phyloP scores from a whole-genome alignment of 352 stramenopile species.

The Globisporangium mamillatum region DNA sequence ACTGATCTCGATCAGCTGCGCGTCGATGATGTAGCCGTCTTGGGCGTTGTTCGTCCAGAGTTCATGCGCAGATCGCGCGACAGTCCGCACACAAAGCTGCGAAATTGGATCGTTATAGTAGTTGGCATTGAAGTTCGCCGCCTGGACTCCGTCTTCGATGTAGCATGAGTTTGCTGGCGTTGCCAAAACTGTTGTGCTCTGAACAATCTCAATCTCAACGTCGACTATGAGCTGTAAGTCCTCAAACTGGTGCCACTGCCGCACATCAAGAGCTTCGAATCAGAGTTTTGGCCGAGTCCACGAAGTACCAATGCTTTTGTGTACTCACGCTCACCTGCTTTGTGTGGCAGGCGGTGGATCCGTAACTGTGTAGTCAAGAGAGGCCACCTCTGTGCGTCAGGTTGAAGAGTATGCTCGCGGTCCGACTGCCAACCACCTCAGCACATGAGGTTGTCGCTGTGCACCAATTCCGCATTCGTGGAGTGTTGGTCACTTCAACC shows the following conservation, averaged over 20 bases:
- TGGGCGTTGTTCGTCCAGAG: not conserved
- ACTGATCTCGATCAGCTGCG: conserved; percentile 6
- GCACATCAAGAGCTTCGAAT: conserved; percentile 1
- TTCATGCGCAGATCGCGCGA: not conserved
- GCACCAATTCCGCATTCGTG: not conserved
- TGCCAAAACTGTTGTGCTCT: too few species aligned
- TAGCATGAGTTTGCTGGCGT: conserved; percentile 1
- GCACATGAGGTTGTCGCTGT: not conserved
- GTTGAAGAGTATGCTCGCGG: not conserved
- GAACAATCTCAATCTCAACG: not conserved
- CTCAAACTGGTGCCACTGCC: not conserved
- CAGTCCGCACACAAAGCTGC: not conserved
- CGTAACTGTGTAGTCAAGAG: not conserved
- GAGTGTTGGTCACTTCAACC: conserved; percentile 1
- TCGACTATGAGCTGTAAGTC: not conserved
- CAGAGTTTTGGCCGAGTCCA: not conserved
- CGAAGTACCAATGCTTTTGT: not conserved
- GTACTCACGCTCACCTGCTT: not conserved
- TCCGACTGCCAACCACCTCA: not conserved
- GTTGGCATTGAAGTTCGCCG: not conserved
- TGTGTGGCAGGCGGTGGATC: not conserved
- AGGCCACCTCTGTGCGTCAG: not conserved
- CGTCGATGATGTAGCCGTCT: not conserved
- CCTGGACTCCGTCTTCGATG: not conserved
- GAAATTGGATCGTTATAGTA: conserved; percentile 2